phyloP scores from a whole-genome alignment of 257 asterid genomes.

The Fraxinus quadrangulata region DNA sequence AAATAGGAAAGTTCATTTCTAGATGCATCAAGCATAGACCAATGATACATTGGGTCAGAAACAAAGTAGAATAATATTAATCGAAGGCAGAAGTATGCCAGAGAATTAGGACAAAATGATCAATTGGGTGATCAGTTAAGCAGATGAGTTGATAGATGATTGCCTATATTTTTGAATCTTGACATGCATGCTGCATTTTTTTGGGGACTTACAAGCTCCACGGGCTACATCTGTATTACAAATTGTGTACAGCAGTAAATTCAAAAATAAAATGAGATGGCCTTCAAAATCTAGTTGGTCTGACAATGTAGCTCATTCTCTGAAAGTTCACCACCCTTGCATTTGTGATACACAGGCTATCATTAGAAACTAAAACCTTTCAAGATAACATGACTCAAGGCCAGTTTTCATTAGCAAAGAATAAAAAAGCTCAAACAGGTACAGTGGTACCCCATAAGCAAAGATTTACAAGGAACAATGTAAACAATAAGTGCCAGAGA shows the following conservation, averaged over 20 bases:
- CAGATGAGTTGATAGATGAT: not conserved
- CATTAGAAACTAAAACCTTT: not conserved
- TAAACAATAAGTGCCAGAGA: slow-evolving; percentile 3
- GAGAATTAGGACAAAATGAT: not conserved
- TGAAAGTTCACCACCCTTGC: slow-evolving; percentile 11
- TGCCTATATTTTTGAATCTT: not conserved
- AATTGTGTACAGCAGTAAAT: not conserved
- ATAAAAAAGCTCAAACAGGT: slow-evolving; percentile 7
- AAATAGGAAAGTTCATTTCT: not conserved
- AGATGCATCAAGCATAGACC: not conserved
- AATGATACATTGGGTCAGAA: not conserved
- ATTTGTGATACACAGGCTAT: slow-evolving; percentile 2
- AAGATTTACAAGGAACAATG: slow-evolving; percentile 3
- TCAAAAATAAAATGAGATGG: not conserved
- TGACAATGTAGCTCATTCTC: slow-evolving; percentile 15
- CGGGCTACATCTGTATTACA: slow-evolving; percentile 3
- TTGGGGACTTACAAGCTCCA: not conserved
- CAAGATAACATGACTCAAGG: not conserved
- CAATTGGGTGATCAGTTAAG: not conserved
- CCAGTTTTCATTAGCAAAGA: slow-evolving; percentile 13
- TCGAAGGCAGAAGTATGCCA: not conserved
- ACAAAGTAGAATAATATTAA: not conserved
- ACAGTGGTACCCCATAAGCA: slow-evolving; percentile 12
- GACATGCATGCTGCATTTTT: not conserved
- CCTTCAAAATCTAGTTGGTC: slow-evolving; percentile 18